Percentiles rank a stretch among this genome's conserved stretches.
Evolutionary conservation across 257 asterid species (phyloP).

Genomic region (Solanum appendiculatum): DNA sequence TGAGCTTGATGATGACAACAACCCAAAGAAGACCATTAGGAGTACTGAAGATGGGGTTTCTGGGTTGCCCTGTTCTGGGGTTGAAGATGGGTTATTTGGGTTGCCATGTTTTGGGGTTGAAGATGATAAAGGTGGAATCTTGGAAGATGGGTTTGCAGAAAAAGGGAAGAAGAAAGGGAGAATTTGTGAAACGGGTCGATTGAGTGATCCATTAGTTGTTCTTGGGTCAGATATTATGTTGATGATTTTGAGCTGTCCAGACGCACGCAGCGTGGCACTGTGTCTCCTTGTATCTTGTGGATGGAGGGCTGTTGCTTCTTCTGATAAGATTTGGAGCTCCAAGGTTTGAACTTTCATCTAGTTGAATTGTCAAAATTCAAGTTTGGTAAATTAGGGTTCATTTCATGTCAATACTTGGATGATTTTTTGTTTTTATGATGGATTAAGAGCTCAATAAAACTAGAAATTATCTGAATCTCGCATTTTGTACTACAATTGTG

Average conservation of each 20-base stretch:
- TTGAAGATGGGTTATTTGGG: neutral
- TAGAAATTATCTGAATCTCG: neutral
- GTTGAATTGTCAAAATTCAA: neutral
- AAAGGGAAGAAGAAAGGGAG: neutral
- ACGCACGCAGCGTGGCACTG: slow-evolving; percentile 69
- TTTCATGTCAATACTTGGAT: neutral
- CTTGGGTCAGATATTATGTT: slow-evolving; percentile 55
- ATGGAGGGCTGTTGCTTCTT: slow-evolving; percentile 55
- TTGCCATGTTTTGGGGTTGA: neutral
- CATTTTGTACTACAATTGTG: neutral
- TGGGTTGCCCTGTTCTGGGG: neutral
- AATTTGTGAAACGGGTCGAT: neutral
- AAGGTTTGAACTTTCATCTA: slow-evolving; percentile 24
- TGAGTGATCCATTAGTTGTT: slow-evolving; percentile 38
- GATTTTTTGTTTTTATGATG: neutral
- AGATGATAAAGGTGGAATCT: neutral
- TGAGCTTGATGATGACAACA: neutral
- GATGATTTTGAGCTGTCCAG: slow-evolving; percentile 38
- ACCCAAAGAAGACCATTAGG: neutral
- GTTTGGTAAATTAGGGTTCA: neutral
- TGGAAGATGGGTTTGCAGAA: neutral
- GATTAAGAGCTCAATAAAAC: neutral
- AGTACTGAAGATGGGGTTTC: neutral
- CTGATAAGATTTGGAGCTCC: slow-evolving; percentile 51
- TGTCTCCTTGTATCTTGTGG: slow-evolving; percentile 50